Percentiles rank a stretch among this genome's conserved stretches.
Conservation (phyloP, 2,329 filamentous ascomycete species). For the Leptographium lundbergii region DNA sequence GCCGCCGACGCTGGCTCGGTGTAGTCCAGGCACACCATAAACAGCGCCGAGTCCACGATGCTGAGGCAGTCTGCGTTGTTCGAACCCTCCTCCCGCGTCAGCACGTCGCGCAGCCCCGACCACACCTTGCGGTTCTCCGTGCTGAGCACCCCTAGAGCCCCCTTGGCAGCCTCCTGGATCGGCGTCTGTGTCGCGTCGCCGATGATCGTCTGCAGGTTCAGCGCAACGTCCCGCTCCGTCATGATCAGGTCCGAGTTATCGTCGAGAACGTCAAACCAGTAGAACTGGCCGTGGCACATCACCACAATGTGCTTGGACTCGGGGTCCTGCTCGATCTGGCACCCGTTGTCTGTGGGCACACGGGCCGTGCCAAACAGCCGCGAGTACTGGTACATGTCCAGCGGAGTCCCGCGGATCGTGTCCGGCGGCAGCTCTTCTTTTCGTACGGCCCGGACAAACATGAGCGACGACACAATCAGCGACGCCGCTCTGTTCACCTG, state of each 20-base stretch:
- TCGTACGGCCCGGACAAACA: slow-evolving; percentile 84
- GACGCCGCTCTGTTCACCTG: slow-evolving; percentile 92
- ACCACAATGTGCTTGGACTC: slow-evolving; percentile 89
- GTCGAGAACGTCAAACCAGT: slow-evolving; percentile 97
- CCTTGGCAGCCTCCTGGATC: slow-evolving; percentile 90
- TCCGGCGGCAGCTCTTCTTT: slow-evolving; percentile 90
- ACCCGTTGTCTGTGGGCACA: slow-evolving; percentile 87
- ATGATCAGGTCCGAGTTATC: slow-evolving; percentile 93
- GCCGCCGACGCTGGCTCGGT: slow-evolving; percentile 71
- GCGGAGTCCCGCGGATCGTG: slow-evolving; percentile 65
- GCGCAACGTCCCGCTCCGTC: slow-evolving; percentile 83
- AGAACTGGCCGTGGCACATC: slow-evolving; percentile 88
- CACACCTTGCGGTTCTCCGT: slow-evolving; percentile 95
- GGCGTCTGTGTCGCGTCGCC: slow-evolving; percentile 83
- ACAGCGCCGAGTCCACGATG: slow-evolving; percentile 89
- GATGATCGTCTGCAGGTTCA: slow-evolving; percentile 85
- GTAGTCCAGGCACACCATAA: slow-evolving; percentile 85
- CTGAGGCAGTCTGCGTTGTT: slow-evolving; percentile 95
- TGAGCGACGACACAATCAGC: slow-evolving; percentile 75
- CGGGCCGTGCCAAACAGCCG: slow-evolving; percentile 88
- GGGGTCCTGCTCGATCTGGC: slow-evolving; percentile 89
- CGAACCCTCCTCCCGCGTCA: slow-evolving; percentile 73
- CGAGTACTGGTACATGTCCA: slow-evolving; percentile 98
- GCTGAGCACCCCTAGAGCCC: slow-evolving; percentile 81
- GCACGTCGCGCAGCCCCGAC: slow-evolving; percentile 79